Base-by-base conservation (phyloP, 116 monocot species). In the Cymodocea nodosa region DNA sequence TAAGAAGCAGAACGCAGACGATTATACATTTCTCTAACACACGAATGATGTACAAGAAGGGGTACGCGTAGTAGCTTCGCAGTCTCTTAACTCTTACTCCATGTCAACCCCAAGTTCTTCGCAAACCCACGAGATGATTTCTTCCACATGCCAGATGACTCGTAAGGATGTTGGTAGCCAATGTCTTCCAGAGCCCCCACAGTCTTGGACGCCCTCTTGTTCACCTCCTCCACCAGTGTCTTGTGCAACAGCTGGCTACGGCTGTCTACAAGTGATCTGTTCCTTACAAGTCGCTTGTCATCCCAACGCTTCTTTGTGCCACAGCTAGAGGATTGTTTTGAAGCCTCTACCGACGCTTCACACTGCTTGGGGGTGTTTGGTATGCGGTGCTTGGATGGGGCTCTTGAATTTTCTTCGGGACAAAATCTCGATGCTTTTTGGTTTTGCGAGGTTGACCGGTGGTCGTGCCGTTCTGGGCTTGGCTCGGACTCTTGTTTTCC, bases 181-280 rank as follows among this genome's bases (percentile, higher is more conserved):
- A 91, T 82, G 74, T 85, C 79, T 74, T 98, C 88, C 9, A 98
- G 78, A 4, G 92, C 71, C 17, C 87, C 83, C 9, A 97, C 82
- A 2, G 95, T 97, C 64, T 90, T 97, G 75, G 87, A 97, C 44
- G 78, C 11, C 60, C 90, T 65, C 77, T 77, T 88, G 55, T 84
- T 91, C 63, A 91, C 68, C 71, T 86, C 82, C 64, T 91, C 83
- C 25, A 86, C 82, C 25, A 91, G 70, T 6, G 64, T 79, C 51
- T 65, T 59, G 73, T 89, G 85, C 62, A 91, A 72, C 68, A 91
- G 53, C 55, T 86, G 91, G 71, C 84, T 88, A 16, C 97, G 76
- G 48, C 86, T 49, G 68, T 98, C 88, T 51, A 86, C 83, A 71
- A 91, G 79, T 0, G 97, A 98, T 34, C 77, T 40, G 70, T 95